Conservation (phyloP, 352 stramenopile genomes). For the Phytophthora pistaciae region DNA sequence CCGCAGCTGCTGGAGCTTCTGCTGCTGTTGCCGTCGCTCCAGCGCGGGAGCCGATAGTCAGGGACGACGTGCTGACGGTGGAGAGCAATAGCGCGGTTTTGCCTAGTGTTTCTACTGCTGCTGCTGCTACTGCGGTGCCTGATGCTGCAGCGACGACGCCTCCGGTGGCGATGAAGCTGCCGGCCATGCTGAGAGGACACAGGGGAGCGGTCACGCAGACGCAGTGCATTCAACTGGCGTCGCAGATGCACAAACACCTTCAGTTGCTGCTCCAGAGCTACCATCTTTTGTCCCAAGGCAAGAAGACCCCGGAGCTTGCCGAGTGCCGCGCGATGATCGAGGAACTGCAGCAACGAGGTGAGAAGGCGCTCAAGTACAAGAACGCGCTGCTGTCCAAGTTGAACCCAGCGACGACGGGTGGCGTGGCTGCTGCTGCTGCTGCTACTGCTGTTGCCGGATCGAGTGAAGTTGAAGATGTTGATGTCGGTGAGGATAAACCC, state of each 20-base stretch:
- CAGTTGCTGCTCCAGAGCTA: conserved; percentile 84
- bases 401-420: conserved; percentile 30
- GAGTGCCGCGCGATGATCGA: conserved; percentile 73
- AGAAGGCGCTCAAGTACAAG: conserved; percentile 74
- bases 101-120: background rate
- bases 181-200: conserved; percentile 19
- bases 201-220: conserved; percentile 56
- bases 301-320: conserved; percentile 8
- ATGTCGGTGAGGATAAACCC: background rate
- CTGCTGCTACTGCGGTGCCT: conserved; percentile 5
- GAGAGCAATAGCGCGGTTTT: background rate
- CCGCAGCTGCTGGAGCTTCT: background rate
- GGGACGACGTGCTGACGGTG: conserved; percentile 2
- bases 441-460: conserved; percentile 3
- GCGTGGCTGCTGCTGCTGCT: background rate
- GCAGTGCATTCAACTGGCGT: conserved; percentile 85
- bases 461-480: conserved; percentile 6
- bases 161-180: conserved; percentile 14
- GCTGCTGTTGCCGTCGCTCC: background rate
- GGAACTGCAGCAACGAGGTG: conserved; percentile 70
- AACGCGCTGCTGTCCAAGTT: conserved; percentile 72
- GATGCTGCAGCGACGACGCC: background rate
- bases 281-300: conserved; percentile 51
- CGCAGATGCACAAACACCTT: conserved; percentile 91
- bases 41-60: conserved; percentile 4